Evolutionary conservation across 345 rosid species (phyloP).

Genomic region (Populus tremula): DNA sequence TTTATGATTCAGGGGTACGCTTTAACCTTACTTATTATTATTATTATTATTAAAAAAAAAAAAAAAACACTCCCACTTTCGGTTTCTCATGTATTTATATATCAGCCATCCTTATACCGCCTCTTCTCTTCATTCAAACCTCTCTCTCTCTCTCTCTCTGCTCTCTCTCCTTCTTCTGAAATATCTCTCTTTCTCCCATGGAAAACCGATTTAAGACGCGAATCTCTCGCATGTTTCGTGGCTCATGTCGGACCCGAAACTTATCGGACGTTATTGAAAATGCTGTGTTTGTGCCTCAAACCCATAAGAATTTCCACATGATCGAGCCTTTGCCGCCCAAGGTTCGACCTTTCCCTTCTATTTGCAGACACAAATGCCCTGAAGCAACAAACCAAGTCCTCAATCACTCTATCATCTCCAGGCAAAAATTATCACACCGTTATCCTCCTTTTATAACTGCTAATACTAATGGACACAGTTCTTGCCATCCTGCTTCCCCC

Average conservation of each 20-base stretch:
- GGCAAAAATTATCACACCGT: slow-evolving; percentile 26
- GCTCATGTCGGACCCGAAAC: slow-evolving; percentile 63
- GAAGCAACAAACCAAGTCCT: slow-evolving; percentile 14
- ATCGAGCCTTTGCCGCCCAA: slow-evolving; percentile 23
- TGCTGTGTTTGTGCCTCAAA: slow-evolving; percentile 31
- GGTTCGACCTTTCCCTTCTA: slow-evolving; percentile 37
- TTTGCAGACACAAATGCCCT: slow-evolving; percentile 39
- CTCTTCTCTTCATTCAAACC: neutral
- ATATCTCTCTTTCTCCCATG: slow-evolving; percentile 30
- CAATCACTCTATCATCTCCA: slow-evolving; percentile 22
- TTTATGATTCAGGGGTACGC: neutral
- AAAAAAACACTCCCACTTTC: neutral
- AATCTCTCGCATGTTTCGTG: slow-evolving; percentile 59
- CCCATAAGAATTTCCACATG: slow-evolving; percentile 2
- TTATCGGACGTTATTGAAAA: slow-evolving; percentile 56
- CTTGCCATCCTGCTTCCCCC: slow-evolving; percentile 44
- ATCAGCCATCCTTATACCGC: neutral
- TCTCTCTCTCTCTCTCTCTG: neutral
- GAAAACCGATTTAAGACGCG: slow-evolving; percentile 58
- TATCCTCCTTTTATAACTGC: slow-evolving; percentile 24
- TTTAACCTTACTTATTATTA: neutral
- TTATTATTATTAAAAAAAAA: no score
- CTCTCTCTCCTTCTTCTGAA: neutral
- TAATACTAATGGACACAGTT: slow-evolving; percentile 1
- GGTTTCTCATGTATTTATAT: neutral